A percentile compares a stretch with the other conserved stretches of the same genome.
phyloP scores from a whole-genome alignment of 352 stramenopile species.

The Phytophthora rubi region DNA sequence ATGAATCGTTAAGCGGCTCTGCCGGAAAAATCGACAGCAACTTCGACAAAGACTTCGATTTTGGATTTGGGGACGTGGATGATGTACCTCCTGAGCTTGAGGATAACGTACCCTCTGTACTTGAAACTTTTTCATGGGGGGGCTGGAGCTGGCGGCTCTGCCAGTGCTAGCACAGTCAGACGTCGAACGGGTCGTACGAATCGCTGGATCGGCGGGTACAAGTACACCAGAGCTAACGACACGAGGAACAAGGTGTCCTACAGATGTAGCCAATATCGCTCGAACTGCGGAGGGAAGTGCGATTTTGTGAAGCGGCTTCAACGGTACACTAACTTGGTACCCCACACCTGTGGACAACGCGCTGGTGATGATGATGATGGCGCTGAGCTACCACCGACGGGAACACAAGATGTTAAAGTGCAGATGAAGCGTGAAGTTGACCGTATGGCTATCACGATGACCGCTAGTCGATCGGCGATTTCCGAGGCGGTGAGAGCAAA shows the following conservation, averaged over 20 bases:
- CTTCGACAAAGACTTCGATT: too few species aligned
- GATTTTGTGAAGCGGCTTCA: neutral
- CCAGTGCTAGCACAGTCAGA: too few species aligned
- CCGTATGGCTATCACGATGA: neutral
- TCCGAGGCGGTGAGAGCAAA: neutral
- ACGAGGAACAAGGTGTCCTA: neutral
- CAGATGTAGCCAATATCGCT: neutral
- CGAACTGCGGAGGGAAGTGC: neutral
- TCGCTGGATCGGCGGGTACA: neutral
- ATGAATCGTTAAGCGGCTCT: too few species aligned
- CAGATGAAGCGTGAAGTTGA: constrained; percentile 3
- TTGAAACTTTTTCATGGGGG: too few species aligned
- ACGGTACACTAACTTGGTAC: too few species aligned
- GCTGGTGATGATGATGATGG: neutral
- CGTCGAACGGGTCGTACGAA: neutral
- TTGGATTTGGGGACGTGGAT: too few species aligned
- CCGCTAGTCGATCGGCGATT: neutral
- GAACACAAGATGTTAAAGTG: neutral
- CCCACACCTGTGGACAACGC: too few species aligned
- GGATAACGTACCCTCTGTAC: too few species aligned
- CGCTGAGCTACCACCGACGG: neutral
- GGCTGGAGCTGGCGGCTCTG: too few species aligned
- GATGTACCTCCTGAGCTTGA: too few species aligned
- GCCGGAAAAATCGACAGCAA: too few species aligned
- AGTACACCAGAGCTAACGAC: neutral